A percentile compares a stretch with the other conserved stretches of the same genome.
Conservation (phyloP, 2,329 filamentous ascomycete species). For the Monilinia vaccinii-corymbosi region DNA sequence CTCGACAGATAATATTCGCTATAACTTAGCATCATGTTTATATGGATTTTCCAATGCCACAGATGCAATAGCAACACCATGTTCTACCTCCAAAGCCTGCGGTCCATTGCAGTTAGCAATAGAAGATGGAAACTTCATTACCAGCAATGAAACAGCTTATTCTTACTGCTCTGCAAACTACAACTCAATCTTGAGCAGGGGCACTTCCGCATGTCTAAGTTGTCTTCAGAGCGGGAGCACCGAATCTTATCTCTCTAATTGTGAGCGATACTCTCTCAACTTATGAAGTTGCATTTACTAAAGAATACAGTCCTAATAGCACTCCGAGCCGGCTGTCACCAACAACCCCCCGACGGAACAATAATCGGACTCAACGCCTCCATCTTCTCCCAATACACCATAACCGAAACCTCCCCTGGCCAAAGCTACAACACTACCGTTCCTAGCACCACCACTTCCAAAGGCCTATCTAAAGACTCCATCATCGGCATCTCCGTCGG, state of each 20-base stretch:
- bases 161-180: conserved; percentile 23
- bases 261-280: conserved; percentile 7
- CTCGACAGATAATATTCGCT: conserved; percentile 27
- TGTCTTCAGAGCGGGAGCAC: conserved; percentile 12
- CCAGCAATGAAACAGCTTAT: conserved; percentile 18
- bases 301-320: neutral
- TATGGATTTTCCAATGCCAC: conserved; percentile 22
- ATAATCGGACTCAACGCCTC: conserved; percentile 22
- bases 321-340: conserved; percentile 22
- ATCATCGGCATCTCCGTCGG: conserved; percentile 25
- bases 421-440: conserved; percentile 8
- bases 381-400: conserved; percentile 21
- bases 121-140: conserved; percentile 18
- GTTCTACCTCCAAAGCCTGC: conserved; percentile 20
- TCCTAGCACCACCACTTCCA: conserved; percentile 4
- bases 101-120: conserved; percentile 20
- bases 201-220: conserved; percentile 8
- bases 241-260: conserved; percentile 18
- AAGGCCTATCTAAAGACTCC: conserved; percentile 14
- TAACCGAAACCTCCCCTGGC: conserved; percentile 19
- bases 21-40: conserved; percentile 22
- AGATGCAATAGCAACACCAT: conserved; percentile 20
- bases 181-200: conserved; percentile 14
- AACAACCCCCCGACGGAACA: conserved; percentile 17
- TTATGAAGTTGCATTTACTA: neutral